phyloP scores from a whole-genome alignment of 2,329 filamentous ascomycete genomes.

The Xylaria sp. region DNA sequence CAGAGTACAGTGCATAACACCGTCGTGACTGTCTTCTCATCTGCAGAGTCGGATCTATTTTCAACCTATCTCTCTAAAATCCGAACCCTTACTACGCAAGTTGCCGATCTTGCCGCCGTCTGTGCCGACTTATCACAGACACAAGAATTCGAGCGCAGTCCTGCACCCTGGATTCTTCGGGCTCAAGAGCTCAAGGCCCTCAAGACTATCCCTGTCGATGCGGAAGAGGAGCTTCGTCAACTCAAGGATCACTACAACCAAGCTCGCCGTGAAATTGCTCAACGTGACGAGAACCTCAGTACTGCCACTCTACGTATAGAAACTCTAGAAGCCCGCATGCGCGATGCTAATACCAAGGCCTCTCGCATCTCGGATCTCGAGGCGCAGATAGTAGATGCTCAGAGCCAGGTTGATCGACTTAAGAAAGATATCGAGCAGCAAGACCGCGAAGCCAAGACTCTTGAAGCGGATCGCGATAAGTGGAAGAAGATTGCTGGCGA shows the following conservation, averaged over 20 bases:
- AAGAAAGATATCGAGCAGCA: slow-evolving; percentile 74
- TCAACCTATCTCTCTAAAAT: slow-evolving; percentile 75
- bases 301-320: slow-evolving; percentile 93
- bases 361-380: slow-evolving; percentile 75
- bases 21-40: slow-evolving; percentile 61
- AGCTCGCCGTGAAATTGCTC: slow-evolving; percentile 75
- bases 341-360: slow-evolving; percentile 82
- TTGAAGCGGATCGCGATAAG: slow-evolving; percentile 74
- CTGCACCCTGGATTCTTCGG: slow-evolving; percentile 85
- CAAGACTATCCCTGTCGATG: slow-evolving; percentile 82
- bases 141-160: slow-evolving; percentile 79
- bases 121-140: slow-evolving; percentile 77
- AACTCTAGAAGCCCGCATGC: slow-evolving; percentile 87
- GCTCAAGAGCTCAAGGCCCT: slow-evolving; percentile 84
- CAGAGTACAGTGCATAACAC: slow-evolving; percentile 70
- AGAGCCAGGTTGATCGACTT: slow-evolving; percentile 63
- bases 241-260: slow-evolving; percentile 85
- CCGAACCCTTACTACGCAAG: slow-evolving; percentile 69
- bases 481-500: slow-evolving; percentile 78
- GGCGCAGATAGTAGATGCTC: slow-evolving; percentile 64
- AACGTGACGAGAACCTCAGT: slow-evolving; percentile 84
- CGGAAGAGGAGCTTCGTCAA: slow-evolving; percentile 84
- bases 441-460: slow-evolving; percentile 71
- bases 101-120: slow-evolving; percentile 77
- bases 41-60: slow-evolving; percentile 75